These are phyloP conservation scores for Litchi chinensis DNA, from an alignment of 345 rosid species.

Conservation along the genomic window DNA sequence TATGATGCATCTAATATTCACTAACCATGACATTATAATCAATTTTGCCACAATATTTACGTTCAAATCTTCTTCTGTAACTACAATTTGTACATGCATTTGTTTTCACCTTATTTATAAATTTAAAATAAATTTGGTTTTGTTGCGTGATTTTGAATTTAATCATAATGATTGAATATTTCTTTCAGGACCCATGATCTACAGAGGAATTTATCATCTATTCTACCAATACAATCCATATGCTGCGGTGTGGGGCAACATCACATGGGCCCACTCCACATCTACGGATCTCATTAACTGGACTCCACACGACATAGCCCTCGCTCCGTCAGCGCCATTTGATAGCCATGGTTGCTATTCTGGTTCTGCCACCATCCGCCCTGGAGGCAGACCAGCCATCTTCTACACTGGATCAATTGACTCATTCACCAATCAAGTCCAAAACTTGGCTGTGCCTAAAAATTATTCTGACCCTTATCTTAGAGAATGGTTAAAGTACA, in stretches of 20 bases:
- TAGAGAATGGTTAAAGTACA: conserved; percentile 47
- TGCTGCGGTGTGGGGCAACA: conserved; percentile 59
- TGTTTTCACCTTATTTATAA: neutral
- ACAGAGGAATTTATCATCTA: conserved; percentile 60
- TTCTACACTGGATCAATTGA: conserved; percentile 53
- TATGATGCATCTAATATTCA: too few species aligned
- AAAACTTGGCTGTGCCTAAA: conserved; percentile 47
- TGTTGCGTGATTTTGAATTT: neutral
- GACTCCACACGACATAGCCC: conserved; percentile 43
- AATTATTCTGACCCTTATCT: conserved; percentile 53
- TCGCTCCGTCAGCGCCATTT: conserved; percentile 37
- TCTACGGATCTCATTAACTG: conserved; percentile 63
- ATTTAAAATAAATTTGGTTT: neutral
- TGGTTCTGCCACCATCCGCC: conserved; percentile 55
- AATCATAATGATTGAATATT: too few species aligned
- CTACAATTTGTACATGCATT: neutral
- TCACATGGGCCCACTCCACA: conserved; percentile 65
- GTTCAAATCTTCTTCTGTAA: neutral
- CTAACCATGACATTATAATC: too few species aligned
- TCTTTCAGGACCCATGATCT: conserved; percentile 55
- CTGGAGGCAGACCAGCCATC: conserved; percentile 37
- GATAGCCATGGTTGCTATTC: conserved; percentile 61
- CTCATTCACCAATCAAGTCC: conserved; percentile 35
- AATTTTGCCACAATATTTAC: too few species aligned
- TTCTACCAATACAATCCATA: conserved; percentile 66